A percentile compares a stretch with the other conserved stretches of the same genome.
These are phyloP conservation scores for Cystofilobasidium macerans DNA, from an alignment of 768 basidiomycete species.

Conservation along the genomic window DNA sequence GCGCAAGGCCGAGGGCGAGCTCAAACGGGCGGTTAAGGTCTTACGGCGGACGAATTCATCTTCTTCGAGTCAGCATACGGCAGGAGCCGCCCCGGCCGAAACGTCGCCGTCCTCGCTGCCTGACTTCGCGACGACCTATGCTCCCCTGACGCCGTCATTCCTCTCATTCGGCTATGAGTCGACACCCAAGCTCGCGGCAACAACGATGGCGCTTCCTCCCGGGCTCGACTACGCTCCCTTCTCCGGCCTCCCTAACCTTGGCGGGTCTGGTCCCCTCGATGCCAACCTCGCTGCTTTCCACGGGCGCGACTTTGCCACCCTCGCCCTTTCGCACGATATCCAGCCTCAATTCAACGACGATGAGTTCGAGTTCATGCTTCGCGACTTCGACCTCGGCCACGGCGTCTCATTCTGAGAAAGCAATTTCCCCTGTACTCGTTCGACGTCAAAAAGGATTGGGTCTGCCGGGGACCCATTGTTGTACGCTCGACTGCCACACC, in stretches of 20 bases:
- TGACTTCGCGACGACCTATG: background rate
- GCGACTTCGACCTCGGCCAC: background rate
- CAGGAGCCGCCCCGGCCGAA: background rate
- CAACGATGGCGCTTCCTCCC: too few species aligned
- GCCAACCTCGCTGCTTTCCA: background rate
- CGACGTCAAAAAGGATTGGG: too few species aligned
- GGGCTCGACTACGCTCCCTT: too few species aligned
- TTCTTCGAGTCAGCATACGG: background rate
- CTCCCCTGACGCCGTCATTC: background rate
- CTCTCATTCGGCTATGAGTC: background rate
- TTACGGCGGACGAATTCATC: background rate
- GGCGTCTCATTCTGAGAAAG: slow-evolving; percentile 1
- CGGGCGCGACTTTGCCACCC: too few species aligned
- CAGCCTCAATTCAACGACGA: background rate
- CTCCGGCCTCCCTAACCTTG: background rate
- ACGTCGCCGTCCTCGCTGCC: too few species aligned
- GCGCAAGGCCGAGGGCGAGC: slow-evolving; percentile 10
- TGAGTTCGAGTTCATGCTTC: background rate
- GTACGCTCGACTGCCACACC: too few species aligned
- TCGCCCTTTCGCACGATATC: too few species aligned
- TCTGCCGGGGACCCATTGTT: too few species aligned
- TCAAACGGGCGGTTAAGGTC: slow-evolving; percentile 24
- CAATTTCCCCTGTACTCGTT: too few species aligned
- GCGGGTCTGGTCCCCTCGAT: background rate
- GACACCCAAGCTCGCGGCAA: background rate